A percentile compares a stretch with the other conserved stretches of the same genome.
Evolutionary conservation across 805 yeast genomes (phyloP).

Genomic region (Nakazawaea sp.): DNA sequence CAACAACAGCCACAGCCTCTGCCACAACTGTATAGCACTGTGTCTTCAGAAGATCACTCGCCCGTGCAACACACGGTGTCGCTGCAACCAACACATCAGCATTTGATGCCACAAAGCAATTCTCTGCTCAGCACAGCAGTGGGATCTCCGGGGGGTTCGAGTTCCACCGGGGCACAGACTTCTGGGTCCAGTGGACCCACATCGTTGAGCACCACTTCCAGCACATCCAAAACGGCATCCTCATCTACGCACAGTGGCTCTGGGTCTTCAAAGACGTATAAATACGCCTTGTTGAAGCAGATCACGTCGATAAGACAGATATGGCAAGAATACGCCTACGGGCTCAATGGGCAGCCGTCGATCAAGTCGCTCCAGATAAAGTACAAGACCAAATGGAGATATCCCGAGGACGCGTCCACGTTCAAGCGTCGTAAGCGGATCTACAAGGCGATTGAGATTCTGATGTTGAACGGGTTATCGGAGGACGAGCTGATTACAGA

Average conservation of each 20-base stretch:
- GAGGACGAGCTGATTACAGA: constrained; percentile 27
- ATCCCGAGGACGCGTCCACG: constrained; percentile 44
- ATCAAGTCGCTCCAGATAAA: constrained; percentile 39
- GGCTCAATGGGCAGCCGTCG: constrained; percentile 45
- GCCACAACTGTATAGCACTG: too few relatives aligned
- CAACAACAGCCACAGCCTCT: constrained; percentile 1
- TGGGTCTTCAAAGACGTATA: constrained; percentile 1
- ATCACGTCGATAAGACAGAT: constrained; percentile 39
- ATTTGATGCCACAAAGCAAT: too few relatives aligned
- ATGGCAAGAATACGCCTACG: constrained; percentile 52
- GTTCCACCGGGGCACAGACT: neutral
- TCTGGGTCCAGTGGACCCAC: constrained; percentile 20
- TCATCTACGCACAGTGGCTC: too few relatives aligned
- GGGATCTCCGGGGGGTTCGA: neutral
- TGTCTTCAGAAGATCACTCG: too few relatives aligned
- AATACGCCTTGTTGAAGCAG: constrained; percentile 9
- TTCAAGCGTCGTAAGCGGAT: constrained; percentile 46
- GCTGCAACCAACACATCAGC: too few relatives aligned
- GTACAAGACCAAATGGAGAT: constrained; percentile 49
- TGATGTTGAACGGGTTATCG: constrained; percentile 21
- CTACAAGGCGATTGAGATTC: constrained; percentile 45
- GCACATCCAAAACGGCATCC: neutral
- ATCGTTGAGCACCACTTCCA: neutral
- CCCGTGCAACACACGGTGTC: too few relatives aligned
- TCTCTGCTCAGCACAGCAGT: too few relatives aligned